A percentile compares a stretch with the other conserved stretches of the same genome.
Conservation (phyloP, 345 rosid species). For the Citrus reticulata region DNA sequence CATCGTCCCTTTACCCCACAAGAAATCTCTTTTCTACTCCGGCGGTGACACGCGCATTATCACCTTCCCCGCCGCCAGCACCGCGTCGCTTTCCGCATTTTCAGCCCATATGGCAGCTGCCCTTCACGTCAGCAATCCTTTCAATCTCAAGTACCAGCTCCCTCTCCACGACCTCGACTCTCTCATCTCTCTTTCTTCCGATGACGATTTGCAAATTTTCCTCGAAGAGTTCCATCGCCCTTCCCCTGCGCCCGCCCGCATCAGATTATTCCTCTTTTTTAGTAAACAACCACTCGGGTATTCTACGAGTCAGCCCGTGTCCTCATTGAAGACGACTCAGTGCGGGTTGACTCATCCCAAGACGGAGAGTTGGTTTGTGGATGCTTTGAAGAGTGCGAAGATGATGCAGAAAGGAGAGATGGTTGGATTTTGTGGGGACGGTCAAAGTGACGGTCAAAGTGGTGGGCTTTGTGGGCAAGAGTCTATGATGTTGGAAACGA, state of each 20-base stretch:
- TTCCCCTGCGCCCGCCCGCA: conserved; percentile 25
- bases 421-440: conserved; percentile 21
- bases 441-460: conserved; percentile 5
- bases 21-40: conserved; percentile 43
- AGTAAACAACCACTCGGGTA: not conserved
- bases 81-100: conserved; percentile 29
- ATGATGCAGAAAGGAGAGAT: conserved; percentile 36
- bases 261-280: conserved; percentile 37
- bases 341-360: conserved; percentile 55
- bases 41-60: conserved; percentile 60
- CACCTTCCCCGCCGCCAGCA: conserved; percentile 26
- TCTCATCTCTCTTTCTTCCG: conserved; percentile 39
- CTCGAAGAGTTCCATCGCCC: conserved; percentile 35
- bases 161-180: conserved; percentile 50
- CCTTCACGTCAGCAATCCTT: conserved; percentile 28
- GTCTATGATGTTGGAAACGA: conserved; percentile 66
- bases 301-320: not conserved
- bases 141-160: conserved; percentile 47
- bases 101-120: conserved; percentile 30
- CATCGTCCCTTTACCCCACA: conserved; percentile 42
- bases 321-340: conserved; percentile 8
- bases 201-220: conserved; percentile 44
- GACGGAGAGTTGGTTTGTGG: conserved; percentile 78
- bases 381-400: conserved; percentile 62
- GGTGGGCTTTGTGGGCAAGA: conserved; percentile 43